Base-by-base conservation (phyloP, 2,329 filamentous ascomycete species). In the Leptosphaerulina australis region DNA sequence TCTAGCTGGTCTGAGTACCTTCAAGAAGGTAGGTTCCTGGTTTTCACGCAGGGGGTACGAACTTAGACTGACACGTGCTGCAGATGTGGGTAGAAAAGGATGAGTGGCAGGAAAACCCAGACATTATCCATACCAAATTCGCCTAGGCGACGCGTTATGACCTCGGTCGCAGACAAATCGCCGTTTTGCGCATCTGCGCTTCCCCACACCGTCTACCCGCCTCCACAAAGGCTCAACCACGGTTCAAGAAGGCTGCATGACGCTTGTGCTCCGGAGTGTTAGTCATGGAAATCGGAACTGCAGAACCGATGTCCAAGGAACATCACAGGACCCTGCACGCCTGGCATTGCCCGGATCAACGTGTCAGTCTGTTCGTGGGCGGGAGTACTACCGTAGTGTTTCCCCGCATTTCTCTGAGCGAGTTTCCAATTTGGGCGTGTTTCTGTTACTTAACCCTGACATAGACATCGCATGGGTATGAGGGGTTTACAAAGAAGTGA, bases 41-140 rank as follows among this genome's bases (percentile, higher is more conserved):
- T 71, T 36, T 12, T 26, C 37, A 24, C 25, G 15, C 25, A 39
- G 41, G 26, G 22, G 36, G 44, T 48, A 44, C 29, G 20, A 46
- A 38, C 45, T 55, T 48, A 53, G 33, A 59, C 69, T 73, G 62
- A 72, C 65, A 62, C 53, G 44, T 49, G 40, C 50, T 55, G 49
- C 72, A 96, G 93, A 99, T 99, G 94, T 97, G 94, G 91, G 94
- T 99, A 69, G 96, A 91, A 76, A 93, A 96, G 71, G 94, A 97
- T 71, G 94, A 99, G 80, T 99, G 94, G 94, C 94, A 99, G 74
- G 94, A 99, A 82, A 96, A 99, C 72, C 94, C 94, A 14, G 93
- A 99, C 70, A 94, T 99, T 67, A 97, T 99, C 71, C 93, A 97
- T 77, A 94, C 91, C 69, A 97, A 96, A 77, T 96, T 97, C 75